A percentile compares a stretch with the other conserved stretches of the same genome.
These are phyloP conservation scores for Clonostachys chloroleuca DNA, from an alignment of 2,329 filamentous ascomycete species.

Conservation along the genomic window DNA sequence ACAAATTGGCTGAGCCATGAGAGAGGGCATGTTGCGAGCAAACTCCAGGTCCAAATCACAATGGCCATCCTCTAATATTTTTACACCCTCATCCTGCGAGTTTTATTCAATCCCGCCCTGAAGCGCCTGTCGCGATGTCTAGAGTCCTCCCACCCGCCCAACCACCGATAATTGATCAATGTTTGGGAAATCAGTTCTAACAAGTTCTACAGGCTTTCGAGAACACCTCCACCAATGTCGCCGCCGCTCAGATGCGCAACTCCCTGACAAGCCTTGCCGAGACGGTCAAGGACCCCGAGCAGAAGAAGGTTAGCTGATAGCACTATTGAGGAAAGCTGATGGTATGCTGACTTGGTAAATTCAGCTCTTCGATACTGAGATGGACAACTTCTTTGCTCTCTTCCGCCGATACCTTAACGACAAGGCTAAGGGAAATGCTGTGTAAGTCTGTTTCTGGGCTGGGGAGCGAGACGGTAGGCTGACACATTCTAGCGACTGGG, in stretches of 20 bases:
- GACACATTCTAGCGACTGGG: conserved; percentile 70
- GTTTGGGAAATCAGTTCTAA: too few relatives aligned
- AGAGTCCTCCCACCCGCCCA: not conserved
- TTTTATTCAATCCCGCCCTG: not conserved
- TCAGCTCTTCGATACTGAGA: conserved; percentile 94
- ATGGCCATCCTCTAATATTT: too few relatives aligned
- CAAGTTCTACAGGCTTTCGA: conserved; percentile 76
- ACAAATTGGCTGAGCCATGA: too few relatives aligned
- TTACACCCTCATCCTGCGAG: too few relatives aligned
- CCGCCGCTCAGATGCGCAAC: conserved; percentile 99
- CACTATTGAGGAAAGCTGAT: not conserved
- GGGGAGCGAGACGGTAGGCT: conserved; percentile 4
- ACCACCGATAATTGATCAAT: too few relatives aligned
- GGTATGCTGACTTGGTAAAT: not conserved
- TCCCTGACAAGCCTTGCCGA: conserved; percentile 88
- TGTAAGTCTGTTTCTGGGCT: conserved; percentile 43
- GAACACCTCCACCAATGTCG: conserved; percentile 97
- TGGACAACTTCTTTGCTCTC: conserved; percentile 99
- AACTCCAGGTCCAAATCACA: too few relatives aligned
- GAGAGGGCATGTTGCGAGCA: too few relatives aligned
- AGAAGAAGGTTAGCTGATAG: conserved; percentile 68
- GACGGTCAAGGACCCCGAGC: conserved; percentile 74
- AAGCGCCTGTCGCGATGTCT: not conserved
- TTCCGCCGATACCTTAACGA: conserved; percentile 98
- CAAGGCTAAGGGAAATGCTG: conserved; percentile 94